Evolutionary conservation across 306 rosid genomes (phyloP).

Genomic region (Prunus padus): DNA sequence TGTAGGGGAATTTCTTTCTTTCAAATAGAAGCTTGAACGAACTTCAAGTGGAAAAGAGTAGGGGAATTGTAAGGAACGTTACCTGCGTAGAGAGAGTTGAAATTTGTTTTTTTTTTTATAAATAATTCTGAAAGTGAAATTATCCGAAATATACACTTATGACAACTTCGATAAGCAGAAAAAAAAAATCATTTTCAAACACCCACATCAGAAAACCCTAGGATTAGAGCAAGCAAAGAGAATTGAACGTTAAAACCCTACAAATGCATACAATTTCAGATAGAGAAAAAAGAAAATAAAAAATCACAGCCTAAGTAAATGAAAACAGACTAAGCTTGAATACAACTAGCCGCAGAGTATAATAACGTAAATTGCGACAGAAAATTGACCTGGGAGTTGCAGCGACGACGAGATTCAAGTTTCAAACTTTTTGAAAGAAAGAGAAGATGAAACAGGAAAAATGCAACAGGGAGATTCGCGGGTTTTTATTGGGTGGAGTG

Average conservation of each 20-base stretch:
- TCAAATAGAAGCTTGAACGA: neutral
- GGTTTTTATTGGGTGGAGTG: neutral
- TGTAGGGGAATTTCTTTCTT: too few relatives aligned
- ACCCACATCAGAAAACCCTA: slow-evolving; percentile 33
- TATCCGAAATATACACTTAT: neutral
- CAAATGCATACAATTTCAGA: slow-evolving; percentile 8
- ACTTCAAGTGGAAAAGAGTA: neutral
- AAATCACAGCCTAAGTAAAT: neutral
- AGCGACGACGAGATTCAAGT: slow-evolving; percentile 9
- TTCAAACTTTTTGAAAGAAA: neutral
- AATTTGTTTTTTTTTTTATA: neutral
- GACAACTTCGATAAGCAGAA: neutral
- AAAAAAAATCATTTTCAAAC: neutral
- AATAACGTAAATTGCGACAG: neutral
- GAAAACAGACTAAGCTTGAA: neutral
- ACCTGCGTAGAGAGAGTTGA: neutral
- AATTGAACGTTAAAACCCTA: slow-evolving; percentile 20
- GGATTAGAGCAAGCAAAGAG: slow-evolving; percentile 8
- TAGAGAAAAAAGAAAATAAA: neutral
- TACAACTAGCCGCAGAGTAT: neutral
- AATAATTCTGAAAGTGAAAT: neutral
- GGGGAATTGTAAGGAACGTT: neutral
- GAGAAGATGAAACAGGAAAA: neutral
- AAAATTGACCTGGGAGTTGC: neutral
- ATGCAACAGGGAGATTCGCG: neutral